Conservation (phyloP, 2,329 filamentous ascomycete species). For the Trichoderma sp. region DNA sequence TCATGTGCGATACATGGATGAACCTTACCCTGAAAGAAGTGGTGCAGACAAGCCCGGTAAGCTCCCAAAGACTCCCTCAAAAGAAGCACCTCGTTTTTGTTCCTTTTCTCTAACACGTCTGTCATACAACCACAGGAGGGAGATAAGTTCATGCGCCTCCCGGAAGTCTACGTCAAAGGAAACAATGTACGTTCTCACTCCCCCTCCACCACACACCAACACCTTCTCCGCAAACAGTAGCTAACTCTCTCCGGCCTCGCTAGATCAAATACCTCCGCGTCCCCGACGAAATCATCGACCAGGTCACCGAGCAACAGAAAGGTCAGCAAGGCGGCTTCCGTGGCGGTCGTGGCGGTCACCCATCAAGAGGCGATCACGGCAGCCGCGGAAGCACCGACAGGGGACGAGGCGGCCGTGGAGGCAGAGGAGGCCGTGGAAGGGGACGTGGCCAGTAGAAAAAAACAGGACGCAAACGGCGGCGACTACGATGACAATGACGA, state of each 20-base stretch:
- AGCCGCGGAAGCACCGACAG: conserved; percentile 50
- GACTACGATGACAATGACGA: not conserved
- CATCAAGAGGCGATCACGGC: conserved; percentile 56
- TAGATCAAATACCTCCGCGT: conserved; percentile 98
- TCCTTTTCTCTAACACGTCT: not conserved
- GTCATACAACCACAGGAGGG: conserved; percentile 58
- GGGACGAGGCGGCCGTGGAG: conserved; percentile 39
- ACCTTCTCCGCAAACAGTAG: not conserved
- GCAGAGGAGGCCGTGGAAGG: conserved; percentile 36
- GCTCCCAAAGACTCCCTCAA: conserved; percentile 23
- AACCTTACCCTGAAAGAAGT: conserved; percentile 97
- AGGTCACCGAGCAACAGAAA: conserved; percentile 89
- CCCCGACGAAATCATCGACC: conserved; percentile 92
- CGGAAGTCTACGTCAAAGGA: conserved; percentile 93
- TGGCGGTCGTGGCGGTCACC: conserved; percentile 60
- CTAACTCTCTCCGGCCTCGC: not conserved
- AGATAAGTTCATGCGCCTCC: conserved; percentile 86
- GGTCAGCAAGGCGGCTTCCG: conserved; percentile 61
- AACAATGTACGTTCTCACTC: conserved; percentile 73
- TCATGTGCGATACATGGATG: conserved; percentile 99
- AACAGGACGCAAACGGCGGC: not conserved
- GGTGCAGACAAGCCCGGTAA: conserved; percentile 83
- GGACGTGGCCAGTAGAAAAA: conserved; percentile 31
- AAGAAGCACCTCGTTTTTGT: not conserved
- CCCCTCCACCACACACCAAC: too few species aligned